Evolutionary conservation across 805 yeast genomes (phyloP).

Genomic region (Wickerhamomyces sydowiorum): DNA sequence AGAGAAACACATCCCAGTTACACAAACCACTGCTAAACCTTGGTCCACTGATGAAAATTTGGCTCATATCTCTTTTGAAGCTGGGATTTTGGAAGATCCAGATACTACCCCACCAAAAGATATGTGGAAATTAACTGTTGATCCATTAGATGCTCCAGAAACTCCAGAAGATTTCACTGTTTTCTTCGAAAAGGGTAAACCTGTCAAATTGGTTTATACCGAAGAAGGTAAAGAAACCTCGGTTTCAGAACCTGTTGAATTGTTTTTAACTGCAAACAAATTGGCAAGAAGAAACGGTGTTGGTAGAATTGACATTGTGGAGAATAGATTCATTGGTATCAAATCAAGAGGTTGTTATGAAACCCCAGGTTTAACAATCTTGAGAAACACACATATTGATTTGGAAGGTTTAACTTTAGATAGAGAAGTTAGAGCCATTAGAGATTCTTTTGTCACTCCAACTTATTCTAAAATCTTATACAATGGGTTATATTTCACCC

Average conservation of each 20-base stretch:
- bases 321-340: constrained; percentile 97
- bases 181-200: constrained; percentile 80
- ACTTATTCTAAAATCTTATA: constrained; percentile 84
- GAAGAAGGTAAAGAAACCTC: constrained; percentile 49
- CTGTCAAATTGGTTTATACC: constrained; percentile 67
- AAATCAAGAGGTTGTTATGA: constrained; percentile 99
- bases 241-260: constrained; percentile 84
- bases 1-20: constrained; percentile 84
- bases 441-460: constrained; percentile 95
- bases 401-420: constrained; percentile 95
- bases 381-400: constrained; percentile 93
- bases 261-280: constrained; percentile 88
- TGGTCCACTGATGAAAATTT: constrained; percentile 99
- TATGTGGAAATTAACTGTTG: constrained; percentile 98
- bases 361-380: constrained; percentile 95
- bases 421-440: constrained; percentile 94
- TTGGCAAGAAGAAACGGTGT: constrained; percentile 99
- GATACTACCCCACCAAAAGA: constrained; percentile 98
- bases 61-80: constrained; percentile 99
- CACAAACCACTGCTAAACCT: constrained; percentile 98
- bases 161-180: constrained; percentile 85
- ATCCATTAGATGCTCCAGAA: constrained; percentile 93
- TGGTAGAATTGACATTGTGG: constrained; percentile 98
- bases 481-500: constrained; percentile 97
- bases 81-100: constrained; percentile 99